Base-by-base conservation (phyloP, 257 asterid genomes). In the Solanum arcanum region DNA sequence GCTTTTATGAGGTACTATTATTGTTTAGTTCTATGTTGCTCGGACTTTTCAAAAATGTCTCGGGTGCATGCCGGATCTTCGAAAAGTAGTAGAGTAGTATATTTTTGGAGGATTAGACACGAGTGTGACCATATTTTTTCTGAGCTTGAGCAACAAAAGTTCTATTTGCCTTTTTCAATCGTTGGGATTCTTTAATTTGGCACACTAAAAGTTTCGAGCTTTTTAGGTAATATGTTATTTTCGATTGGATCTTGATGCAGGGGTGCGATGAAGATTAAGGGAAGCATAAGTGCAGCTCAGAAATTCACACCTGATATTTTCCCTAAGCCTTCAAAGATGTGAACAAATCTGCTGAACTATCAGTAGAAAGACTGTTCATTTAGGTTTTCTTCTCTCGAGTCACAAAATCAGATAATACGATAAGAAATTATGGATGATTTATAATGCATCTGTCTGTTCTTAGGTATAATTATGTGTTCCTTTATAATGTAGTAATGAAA, bases 251-350 rank as follows among this genome's bases (percentile, higher is more conserved):
- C 80, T 49, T 74, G 75, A 78, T 89, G 84, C 87, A 96, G 98
- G 94, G 99, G 99, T 25, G 94, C 96, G 0, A 95, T 96, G 92
- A 96, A 92, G 94, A 92, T 96, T 41, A 95, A 94, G 91, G 99
- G 99, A 2, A 96, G 98, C 75, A 91, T 96, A 76, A 95, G 96
- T 27, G 99, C 99, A 15, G 99, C 99, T 0, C 97, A 91, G 92
- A 96, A 96, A 86, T 96, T 96, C 88, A 95, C 99, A 3, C 99
- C 98, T 4, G 98, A 95, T 86, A 96, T 96, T 77, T 96, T 96
- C 92, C 99, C 99, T 16, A 96, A 95, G 93, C 98, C 98, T n/a
- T 93, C 99, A 3, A 96, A 96, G 94, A 82, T 96, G 96, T 96
- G 98, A 96, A 88, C 91, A 35, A 68, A 70, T 59, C 75, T 27